Base-by-base conservation (phyloP, 495 filamentous ascomycete species). In the Astrothelium macrocarpum region DNA sequence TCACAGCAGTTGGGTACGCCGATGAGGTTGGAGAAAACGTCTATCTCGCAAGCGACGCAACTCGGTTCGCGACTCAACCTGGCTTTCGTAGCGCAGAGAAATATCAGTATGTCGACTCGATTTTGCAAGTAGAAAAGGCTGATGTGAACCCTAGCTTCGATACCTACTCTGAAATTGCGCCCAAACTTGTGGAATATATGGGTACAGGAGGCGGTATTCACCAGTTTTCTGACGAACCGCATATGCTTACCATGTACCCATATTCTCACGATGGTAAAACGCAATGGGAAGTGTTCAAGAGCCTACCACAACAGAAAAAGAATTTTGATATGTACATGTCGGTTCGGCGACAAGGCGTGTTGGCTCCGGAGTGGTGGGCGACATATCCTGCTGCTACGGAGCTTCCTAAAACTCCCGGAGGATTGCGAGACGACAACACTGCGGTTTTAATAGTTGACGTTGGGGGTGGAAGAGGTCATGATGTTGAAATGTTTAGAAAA, bases 311-410 rank as follows among this genome's bases (percentile, higher is more conserved):
- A 45, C 64, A 62, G 23, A 65, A 65, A 45, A 11, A 53, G 28
- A 32, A 32, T 5, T 65, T 65, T 31, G 64, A 65, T 42, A 31
- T 29, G 1, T 65, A 63, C 64, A 65, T 65, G 64, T 34, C 59
- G 9, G 20, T 10, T 5, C 42, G 45, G 39, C 32, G 53, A 20
- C 39, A n/a, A 14, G 7, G 20, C 1, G 53, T 18, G 16, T 23
- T n/a, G 5, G 25, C 39, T n/a, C 34, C 45, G 39, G 32, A 49
- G 39, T 65, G 64, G 64, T 63, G 45, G 25, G 64, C 63, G 14
- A 36, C 32, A 9, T 65, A 62, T 46, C 64, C 64, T 28, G 60
- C 46, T 7, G 31, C 11, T 2, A 18, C 25, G 12, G 43, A 45
- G 28, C 32, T 65, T 23, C 5, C 29, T 7, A 59, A 64, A 25